Base-by-base conservation (phyloP, 2,329 filamentous ascomycete genomes). In the Penicillium sp. region DNA sequence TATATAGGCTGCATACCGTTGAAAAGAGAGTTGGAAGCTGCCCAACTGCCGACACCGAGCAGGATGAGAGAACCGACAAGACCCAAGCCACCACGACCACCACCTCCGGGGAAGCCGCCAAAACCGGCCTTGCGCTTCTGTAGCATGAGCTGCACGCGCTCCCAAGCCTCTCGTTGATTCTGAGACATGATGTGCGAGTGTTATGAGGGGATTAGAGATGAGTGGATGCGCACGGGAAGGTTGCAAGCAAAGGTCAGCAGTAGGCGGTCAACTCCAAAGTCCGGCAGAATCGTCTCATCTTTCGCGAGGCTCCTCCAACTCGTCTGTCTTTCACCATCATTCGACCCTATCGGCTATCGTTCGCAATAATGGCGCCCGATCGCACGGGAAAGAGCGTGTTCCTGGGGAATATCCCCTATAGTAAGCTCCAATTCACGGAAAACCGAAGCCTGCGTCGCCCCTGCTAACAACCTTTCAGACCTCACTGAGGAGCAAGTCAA, bases 401-500 rank as follows among this genome's bases (percentile, higher is more conserved):
- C 54, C 63, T 79, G 56, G 77, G 77, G 54, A 79, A 82, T 65
- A 72, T 91, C 84, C 88, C 90, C 81, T 72, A 84, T 83, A 66
- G 90, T 76, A 88, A 87, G 70, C 88, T n/a, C n/a, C 10, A 26
- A 31, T 18, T 7, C 13, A 7, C 28, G 10, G 2, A 16, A 24
- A 39, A 31, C 2, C 10, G 21, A 6, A 16, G 7, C 9, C 21
- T 11, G 18, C 9, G 36, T 18, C 18, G 19, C 24, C 14, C 13
- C 13, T 29, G 10, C n/a, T 16, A 19, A 16, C 29, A 18, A 42
- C 24, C 10, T 16, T 19, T 18, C 67, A 96, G 92, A 93, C 60
- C 87, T 97, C 61, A 96, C 92, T 26, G 94, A 99, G 77, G 92
- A 97, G 73, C 90, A 96, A 72, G 96, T 99, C 67, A 89, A 88